Evolutionary conservation across 2,329 filamentous ascomycete genomes (phyloP).

Genomic region (Emericellopsis cladophorae): DNA sequence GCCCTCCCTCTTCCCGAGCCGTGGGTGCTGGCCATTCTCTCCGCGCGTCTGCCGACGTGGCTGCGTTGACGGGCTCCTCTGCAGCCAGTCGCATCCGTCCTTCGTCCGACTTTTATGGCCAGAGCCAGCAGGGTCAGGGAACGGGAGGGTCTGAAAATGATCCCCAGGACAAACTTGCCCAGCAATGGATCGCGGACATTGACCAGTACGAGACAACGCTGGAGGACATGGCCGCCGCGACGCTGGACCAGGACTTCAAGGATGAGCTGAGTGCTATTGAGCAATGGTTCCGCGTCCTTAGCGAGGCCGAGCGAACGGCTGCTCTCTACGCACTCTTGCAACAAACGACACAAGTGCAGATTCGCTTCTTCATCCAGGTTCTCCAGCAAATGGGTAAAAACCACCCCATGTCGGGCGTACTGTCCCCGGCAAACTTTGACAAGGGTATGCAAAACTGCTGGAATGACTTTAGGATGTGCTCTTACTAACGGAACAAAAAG

Average conservation of each 20-base stretch:
- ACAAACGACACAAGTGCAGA: constrained; percentile 97
- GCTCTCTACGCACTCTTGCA: constrained; percentile 91
- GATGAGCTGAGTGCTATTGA: constrained; percentile 97
- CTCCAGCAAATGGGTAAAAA: constrained; percentile 98
- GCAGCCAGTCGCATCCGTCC: constrained; percentile 73
- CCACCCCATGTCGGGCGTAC: constrained; percentile 89
- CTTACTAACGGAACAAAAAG: constrained; percentile 28
- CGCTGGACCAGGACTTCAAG: constrained; percentile 98
- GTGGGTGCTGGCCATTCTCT: constrained; percentile 74
- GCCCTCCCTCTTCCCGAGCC: constrained; percentile 67
- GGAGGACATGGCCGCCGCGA: constrained; percentile 97
- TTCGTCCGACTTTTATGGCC: constrained; percentile 89
- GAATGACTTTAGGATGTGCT: neutral
- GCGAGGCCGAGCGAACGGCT: constrained; percentile 90
- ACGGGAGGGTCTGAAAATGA: constrained; percentile 62
- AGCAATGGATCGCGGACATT: constrained; percentile 98
- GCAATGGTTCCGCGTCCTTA: constrained; percentile 97
- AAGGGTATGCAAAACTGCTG: constrained; percentile 51
- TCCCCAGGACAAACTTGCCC: constrained; percentile 81
- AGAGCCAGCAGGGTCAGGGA: constrained; percentile 53
- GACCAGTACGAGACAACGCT: constrained; percentile 98
- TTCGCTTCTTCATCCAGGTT: constrained; percentile 97
- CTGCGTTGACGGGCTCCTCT: constrained; percentile 57
- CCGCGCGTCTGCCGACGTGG: constrained; percentile 93
- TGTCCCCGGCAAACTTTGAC: constrained; percentile 93